Percentiles rank a stretch among this genome's conserved stretches.
phyloP scores from a whole-genome alignment of 768 basidiomycete genomes.

The Suillus placidus region DNA sequence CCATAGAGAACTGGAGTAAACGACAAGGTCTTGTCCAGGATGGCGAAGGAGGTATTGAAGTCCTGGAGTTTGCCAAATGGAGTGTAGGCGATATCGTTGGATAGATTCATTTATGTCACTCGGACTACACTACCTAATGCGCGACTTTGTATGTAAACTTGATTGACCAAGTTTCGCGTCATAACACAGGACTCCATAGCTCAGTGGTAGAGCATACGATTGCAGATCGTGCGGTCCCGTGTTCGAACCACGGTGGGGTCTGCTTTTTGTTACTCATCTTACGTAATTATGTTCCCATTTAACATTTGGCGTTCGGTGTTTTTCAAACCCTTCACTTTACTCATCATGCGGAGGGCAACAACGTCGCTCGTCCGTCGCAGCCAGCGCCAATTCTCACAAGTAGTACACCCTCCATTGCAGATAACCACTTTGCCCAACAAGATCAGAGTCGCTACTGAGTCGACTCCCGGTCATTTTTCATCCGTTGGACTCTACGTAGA shows the following conservation, averaged over 20 bases:
- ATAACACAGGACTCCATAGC: conserved; percentile 31
- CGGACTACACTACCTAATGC: not conserved
- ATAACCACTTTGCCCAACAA: conserved; percentile 91
- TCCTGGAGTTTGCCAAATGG: conserved; percentile 65
- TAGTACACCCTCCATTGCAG: conserved; percentile 43
- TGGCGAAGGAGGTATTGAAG: conserved; percentile 35
- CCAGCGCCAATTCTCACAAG: conserved; percentile 30
- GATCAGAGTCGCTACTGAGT: conserved; percentile 89
- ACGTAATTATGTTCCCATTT: not conserved
- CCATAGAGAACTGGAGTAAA: conserved; percentile 56
- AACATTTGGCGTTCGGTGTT: not conserved
- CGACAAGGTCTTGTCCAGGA: conserved; percentile 46
- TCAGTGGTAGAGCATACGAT: conserved; percentile 62
- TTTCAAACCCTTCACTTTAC: conserved; percentile 12
- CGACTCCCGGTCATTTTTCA: conserved; percentile 91
- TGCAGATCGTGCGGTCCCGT: conserved; percentile 61
- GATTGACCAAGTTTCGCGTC: too few species aligned
- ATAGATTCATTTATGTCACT: conserved; percentile 9
- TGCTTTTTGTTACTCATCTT: conserved; percentile 23
- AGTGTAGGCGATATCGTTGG: conserved; percentile 51
- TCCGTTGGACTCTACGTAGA: conserved; percentile 93
- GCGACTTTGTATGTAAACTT: not conserved
- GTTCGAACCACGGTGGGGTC: conserved; percentile 59
- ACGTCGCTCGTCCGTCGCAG: conserved; percentile 42
- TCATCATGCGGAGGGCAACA: conserved; percentile 44